Percentiles rank a stretch among this genome's conserved stretches.
Conservation (phyloP, 2,329 filamentous ascomycete genomes). For the Trichoderma lentiforme region DNA sequence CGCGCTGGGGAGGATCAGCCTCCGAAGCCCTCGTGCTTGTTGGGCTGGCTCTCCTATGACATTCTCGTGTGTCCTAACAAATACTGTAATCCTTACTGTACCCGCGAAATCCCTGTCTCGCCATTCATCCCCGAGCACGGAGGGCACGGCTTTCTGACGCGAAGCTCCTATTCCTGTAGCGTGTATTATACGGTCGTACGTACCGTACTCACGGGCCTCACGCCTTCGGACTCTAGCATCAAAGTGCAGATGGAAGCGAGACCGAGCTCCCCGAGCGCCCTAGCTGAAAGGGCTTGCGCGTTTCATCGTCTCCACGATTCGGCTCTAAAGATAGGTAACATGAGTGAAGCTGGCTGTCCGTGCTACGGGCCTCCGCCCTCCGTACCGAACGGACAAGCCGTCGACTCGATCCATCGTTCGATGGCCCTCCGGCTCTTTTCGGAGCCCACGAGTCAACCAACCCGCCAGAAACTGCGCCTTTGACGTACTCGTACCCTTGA, state of each 20-base stretch:
- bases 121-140: not conserved
- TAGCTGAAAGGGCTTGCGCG: slow-evolving; percentile 1
- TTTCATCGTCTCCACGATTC: slow-evolving; percentile 12
- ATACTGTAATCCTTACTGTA: not conserved
- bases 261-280: not conserved
- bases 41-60: not conserved
- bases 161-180: slow-evolving; percentile 3
- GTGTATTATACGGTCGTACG: not conserved
- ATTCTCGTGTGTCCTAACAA: not conserved
- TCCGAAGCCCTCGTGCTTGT: not conserved
- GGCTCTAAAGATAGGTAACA: not conserved
- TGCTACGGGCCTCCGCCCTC: not conserved
- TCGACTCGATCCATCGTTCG: not conserved
- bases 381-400: slow-evolving; percentile 10
- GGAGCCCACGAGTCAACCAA: not conserved
- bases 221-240: not conserved
- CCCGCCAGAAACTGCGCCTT: not conserved
- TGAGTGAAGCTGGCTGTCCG: not conserved
- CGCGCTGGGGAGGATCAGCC: not conserved
- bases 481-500: not conserved
- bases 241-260: not conserved
- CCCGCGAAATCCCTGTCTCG: not conserved
- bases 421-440: not conserved
- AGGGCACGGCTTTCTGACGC: not conserved
- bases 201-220: not conserved